These are phyloP conservation scores for Acer saccharum DNA, from an alignment of 345 rosid genomes.

Conservation along the genomic window DNA sequence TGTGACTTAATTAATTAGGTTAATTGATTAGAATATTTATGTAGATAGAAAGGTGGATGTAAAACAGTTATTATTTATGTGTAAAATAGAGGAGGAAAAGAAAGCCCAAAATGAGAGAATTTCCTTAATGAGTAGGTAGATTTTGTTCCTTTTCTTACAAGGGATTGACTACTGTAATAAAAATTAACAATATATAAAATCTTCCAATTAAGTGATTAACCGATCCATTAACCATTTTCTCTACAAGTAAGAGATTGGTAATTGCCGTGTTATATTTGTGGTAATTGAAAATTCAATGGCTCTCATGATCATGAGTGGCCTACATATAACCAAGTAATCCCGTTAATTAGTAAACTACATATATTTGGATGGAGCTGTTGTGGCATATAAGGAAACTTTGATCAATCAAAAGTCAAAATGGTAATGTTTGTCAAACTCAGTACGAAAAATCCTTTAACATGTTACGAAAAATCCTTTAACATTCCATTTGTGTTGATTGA, in stretches of 20 bases:
- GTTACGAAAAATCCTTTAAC: too few species aligned
- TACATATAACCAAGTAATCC: background rate
- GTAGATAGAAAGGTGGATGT: too few species aligned
- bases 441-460: background rate
- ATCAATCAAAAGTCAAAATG: constrained; percentile 20
- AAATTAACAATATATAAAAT: background rate
- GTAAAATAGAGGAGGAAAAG: background rate
- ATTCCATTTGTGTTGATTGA: too few species aligned
- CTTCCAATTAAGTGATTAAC: constrained; percentile 2
- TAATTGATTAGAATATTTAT: too few species aligned
- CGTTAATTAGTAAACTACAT: constrained; percentile 12
- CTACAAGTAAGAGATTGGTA: background rate
- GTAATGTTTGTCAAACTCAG: constrained; percentile 1
- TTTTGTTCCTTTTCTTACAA: constrained; percentile 39
- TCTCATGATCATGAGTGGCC: background rate
- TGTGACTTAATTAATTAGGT: too few species aligned
- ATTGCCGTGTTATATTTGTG: background rate
- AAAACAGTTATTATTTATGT: background rate
- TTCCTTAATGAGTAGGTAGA: constrained; percentile 34
- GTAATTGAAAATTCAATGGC: background rate
- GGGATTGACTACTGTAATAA: constrained; percentile 36
- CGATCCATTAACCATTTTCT: constrained; percentile 2
- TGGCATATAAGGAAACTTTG: background rate
- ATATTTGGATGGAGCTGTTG: background rate
- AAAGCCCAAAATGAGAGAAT: background rate